Conservation (phyloP, 2,329 filamentous ascomycete genomes). For the Shiraia sp. region DNA sequence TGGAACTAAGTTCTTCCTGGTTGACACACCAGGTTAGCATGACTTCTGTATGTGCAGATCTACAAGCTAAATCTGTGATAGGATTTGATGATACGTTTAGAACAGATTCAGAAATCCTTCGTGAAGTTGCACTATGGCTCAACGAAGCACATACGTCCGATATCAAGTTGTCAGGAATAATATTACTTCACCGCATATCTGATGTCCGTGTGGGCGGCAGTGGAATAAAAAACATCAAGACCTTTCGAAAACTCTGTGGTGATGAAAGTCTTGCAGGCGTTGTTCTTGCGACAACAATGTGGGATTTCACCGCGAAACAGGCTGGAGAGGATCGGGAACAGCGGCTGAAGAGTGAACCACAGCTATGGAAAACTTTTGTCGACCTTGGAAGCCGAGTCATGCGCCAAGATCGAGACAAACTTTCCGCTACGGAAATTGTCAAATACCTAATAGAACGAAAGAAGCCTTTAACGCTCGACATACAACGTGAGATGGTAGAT, state of each 20-base stretch:
- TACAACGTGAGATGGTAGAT: slow-evolving; percentile 17
- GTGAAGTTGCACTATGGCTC: slow-evolving; percentile 49
- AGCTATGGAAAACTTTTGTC: slow-evolving; percentile 14
- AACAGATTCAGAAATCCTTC: slow-evolving; percentile 51
- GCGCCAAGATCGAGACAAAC: slow-evolving; percentile 9
- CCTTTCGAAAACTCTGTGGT: slow-evolving; percentile 53
- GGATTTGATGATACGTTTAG: slow-evolving; percentile 53
- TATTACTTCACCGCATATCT: slow-evolving; percentile 53
- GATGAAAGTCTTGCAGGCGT: slow-evolving; percentile 48
- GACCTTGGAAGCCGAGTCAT: slow-evolving; percentile 15
- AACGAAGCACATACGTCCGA: slow-evolving; percentile 31
- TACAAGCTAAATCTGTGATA: no score
- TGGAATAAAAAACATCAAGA: slow-evolving; percentile 47
- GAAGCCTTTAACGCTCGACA: slow-evolving; percentile 11
- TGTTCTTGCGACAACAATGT: slow-evolving; percentile 50
- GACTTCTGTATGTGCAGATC: no score
- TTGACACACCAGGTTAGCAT: slow-evolving; percentile 57
- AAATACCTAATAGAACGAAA: slow-evolving; percentile 9
- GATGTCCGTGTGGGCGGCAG: slow-evolving; percentile 48
- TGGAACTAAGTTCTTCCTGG: slow-evolving; percentile 22
- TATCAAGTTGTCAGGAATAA: slow-evolving; percentile 49
- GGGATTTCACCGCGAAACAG: no score
- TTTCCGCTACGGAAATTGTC: slow-evolving; percentile 10
- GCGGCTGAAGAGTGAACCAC: slow-evolving; percentile 2
- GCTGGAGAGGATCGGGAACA: no score